Base-by-base conservation (phyloP, 2,329 filamentous ascomycete genomes). In the Claviceps pazoutovae region DNA sequence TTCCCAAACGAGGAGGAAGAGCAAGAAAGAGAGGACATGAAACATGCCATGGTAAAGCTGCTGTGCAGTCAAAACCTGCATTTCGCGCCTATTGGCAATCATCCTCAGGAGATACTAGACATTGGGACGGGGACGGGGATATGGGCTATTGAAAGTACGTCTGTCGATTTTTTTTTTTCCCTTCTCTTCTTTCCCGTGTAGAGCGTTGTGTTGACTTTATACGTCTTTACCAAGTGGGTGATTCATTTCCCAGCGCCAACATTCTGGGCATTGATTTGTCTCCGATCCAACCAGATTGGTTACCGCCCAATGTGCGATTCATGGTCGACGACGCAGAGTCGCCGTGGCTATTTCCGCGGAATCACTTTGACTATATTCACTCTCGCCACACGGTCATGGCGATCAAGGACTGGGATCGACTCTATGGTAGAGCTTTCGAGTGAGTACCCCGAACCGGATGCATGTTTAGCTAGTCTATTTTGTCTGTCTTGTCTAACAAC, bases 1-100 rank as follows among this genome's bases (percentile, higher is more conserved):
- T 78, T 80, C 48, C 78, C 79, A 26, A 82, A 80, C 51, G 79
- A 82, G 54, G 78, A 80, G 48, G 64, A 71, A 5, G 78, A 82
- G 62, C 76, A 80, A 59, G 76, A 80, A 56, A 66, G 76, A 39
- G 73, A 79, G 56, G 75, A 80, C 49, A 71, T 80, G 69, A 77
- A 76, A 58, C 76, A 79, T 59, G 66, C 69, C 55, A 74, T 76
- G 68, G 64, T 75, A 43, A 72, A 71, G 60, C 58, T 74, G 52
- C 64, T 76, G 16, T 74, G 72, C 54, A 70, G 70, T 51, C 65
- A 70, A 38, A 68, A 68, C 53, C 63, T 79, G n/a, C 70, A 74
- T 58, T 76, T 75, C 58, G 74, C 76, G 3, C 75, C 76, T 2
- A 69, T 79, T 48, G 68, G 67, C 5, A 62, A 68, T 2, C 62